Base-by-base conservation (phyloP, 495 filamentous ascomycete genomes). In the Penicillium pancosmium region DNA sequence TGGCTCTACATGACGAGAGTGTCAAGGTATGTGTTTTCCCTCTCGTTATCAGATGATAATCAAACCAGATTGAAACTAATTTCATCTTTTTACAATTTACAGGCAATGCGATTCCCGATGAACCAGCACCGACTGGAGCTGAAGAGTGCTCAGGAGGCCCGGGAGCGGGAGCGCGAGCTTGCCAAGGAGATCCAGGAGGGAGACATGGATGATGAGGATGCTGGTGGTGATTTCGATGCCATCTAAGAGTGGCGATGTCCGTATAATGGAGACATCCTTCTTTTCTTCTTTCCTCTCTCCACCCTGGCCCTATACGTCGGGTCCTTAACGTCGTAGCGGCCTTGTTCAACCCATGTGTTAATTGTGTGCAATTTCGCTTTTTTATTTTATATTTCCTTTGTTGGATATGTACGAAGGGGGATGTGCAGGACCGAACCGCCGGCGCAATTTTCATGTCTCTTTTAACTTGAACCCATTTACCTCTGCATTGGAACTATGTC, bases 101-200 rank as follows among this genome's bases (percentile, higher is more conserved):
- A 96, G 91, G 93, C 94, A 21, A 98, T 98, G 94, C 83, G 95
- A 15, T 98, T 97, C 79, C 94, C 94, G 9, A 97, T 97, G 93
- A 97, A 98, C 77, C 92, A 97, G 78, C 93, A 98, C 77, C 84
- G 94, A n/a, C 81, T 97, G 31, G 94, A 98, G 76, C 80, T 98
- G 51, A 97, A 96, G 86, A 98, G 94, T 68, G 94, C 95, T 3
- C 93, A 97, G 73, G 94, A 98, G 76, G 94, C 94, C 18, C 86
- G 94, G 43, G 94, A 98, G 77, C 84, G 94, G 41, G 94, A 98
- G 78, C 82, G 95, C 27, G 94, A 98, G 73, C 81, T 98, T 76
- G 94, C 93, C 49, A 98, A 98, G 84, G 94, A 98, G 82, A 98
- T 98, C 67, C 91, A 97, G 75, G 94, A 98, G 61, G 94, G 95